Conservation (phyloP, 345 rosid species). For the Turnera subulata region DNA sequence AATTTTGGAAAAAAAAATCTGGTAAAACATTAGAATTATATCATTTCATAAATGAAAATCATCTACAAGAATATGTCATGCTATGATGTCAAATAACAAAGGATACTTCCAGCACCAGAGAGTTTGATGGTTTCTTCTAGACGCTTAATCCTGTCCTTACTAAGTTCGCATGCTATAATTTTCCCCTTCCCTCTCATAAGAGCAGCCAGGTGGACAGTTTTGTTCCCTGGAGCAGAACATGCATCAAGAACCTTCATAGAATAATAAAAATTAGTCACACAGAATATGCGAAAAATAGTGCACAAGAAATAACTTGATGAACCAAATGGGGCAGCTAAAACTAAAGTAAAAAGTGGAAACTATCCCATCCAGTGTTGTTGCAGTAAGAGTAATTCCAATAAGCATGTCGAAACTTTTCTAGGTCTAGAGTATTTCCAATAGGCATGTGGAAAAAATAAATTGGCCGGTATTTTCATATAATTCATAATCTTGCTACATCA, state of each 20-base stretch:
- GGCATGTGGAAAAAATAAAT: too few relatives aligned
- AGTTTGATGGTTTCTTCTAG: slow-evolving; percentile 66
- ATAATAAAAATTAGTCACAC: slow-evolving; percentile 13
- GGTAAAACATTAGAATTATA: background rate
- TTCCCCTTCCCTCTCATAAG: slow-evolving; percentile 80
- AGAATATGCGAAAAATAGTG: background rate
- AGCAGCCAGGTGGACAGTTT: slow-evolving; percentile 93
- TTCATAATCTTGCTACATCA: too few relatives aligned
- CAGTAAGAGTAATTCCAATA: too few relatives aligned
- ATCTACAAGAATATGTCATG: background rate
- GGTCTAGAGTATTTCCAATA: too few relatives aligned
- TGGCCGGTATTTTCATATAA: too few relatives aligned
- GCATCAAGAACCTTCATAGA: slow-evolving; percentile 87
- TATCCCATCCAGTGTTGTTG: background rate
- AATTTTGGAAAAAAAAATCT: background rate
- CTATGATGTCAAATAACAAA: slow-evolving; percentile 7
- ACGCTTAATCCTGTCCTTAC: slow-evolving; percentile 61
- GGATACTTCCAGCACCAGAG: slow-evolving; percentile 89
- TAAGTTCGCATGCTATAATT: slow-evolving; percentile 76
- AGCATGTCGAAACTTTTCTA: too few relatives aligned
- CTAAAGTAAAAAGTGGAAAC: background rate
- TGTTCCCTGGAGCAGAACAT: slow-evolving; percentile 97
- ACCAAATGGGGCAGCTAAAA: background rate
- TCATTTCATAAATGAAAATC: background rate
- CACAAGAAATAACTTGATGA: slow-evolving; percentile 4